Evolutionary conservation across 139 green algal genomes (phyloP), one percentile per base, ranked within the genome.

Genomic region (Chlamydomonas incerta): DNA sequence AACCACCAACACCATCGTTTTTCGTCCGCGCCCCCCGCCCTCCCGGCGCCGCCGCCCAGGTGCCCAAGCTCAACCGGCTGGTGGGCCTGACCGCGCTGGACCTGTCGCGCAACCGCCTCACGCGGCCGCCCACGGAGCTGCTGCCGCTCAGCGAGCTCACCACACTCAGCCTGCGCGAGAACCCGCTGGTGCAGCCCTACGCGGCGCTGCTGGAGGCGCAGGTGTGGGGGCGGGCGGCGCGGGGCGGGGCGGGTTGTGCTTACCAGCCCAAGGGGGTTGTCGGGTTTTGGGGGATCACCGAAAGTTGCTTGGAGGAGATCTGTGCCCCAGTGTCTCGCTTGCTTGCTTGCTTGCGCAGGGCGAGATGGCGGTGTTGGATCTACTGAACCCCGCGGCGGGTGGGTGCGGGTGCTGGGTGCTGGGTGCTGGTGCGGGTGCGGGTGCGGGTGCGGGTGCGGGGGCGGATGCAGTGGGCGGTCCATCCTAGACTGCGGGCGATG

Each of bases 51-150:
- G 14, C 33, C n/a, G 18, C 77, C 17, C 75, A 87, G 76, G 60
- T 87, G 34, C 87, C 87, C 14, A 58, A 87, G 80, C 67, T 93
- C 34, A 52, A 83, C 35, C 66, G 33, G 41, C 84, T 92, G 34
- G 87, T 76, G 4, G 72, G 74, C 23, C 88, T 94, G 8, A 91
- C 88, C 4, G 86, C 58, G n/a, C 85, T 94, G 11, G 87, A 90
- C 76, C 75, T 94, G 26, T 62, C 60, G 31, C 87, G 66, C 67
- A 91, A 91, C 75, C 11, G 9, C 28, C 77, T 93, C 62, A 72
- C 76, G 62, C 81, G 41, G 4, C 81, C 91, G 20, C 88, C 90
- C 11, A 33, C 50, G 1, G 86, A 82, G 35, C 83, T 93, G 20
- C 41, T 79, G 31, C 20, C 29, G 31, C 80, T 93, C 8, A 66